Base-by-base conservation (phyloP, 2,329 filamentous ascomycete species). In the Alternaria infectoria region DNA sequence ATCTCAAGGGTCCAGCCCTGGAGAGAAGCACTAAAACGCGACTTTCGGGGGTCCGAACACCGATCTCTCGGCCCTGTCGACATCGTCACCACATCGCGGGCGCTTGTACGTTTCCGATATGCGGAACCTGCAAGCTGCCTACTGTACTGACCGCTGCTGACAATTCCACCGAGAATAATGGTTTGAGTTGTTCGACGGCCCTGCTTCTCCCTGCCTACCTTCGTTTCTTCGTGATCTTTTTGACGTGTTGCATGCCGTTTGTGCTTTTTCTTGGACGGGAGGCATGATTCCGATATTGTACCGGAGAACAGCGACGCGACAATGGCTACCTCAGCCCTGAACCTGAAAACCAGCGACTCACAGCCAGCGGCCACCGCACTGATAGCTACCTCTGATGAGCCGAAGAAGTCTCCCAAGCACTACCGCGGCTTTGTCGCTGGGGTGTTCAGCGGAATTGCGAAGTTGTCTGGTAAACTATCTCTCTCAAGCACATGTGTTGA, bases 341-440 rank as follows among this genome's bases (percentile, higher is more conserved):
- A 74, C 68, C 65, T 78, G 73, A 79, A 74, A 63, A 69, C 69
- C 25, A 64, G 66, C 63, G 69, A 70, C 36, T 47, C 57, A 62
- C 65, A 73, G 66, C 69, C 75, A 15, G 66, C 68, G 28, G 65
- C 68, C 13, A 67, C 76, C 30, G 72, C 69, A 43, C 67, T 75
- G 15, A 68, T 73, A 30, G 73, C 73, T 50, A 66, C 71, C 12
- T 62, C 74, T 8, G 76, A 76, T 54, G 74, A 72, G 68, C 62
- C 68, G 21, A 62, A 70, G 49, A 71, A 71, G 60, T 68, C 70
- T 26, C 72, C 70, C 15, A 87, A 84, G 70, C 90, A 92, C 77
- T 98, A 97, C 84, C 94, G 93, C 75, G 96, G 95, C n/a, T 99
- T 98, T 78, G 93, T 97, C 26, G 96, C 93, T 1, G 96, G 96